phyloP scores from a whole-genome alignment of 345 rosid species.

The Arabidopsis suecica region DNA sequence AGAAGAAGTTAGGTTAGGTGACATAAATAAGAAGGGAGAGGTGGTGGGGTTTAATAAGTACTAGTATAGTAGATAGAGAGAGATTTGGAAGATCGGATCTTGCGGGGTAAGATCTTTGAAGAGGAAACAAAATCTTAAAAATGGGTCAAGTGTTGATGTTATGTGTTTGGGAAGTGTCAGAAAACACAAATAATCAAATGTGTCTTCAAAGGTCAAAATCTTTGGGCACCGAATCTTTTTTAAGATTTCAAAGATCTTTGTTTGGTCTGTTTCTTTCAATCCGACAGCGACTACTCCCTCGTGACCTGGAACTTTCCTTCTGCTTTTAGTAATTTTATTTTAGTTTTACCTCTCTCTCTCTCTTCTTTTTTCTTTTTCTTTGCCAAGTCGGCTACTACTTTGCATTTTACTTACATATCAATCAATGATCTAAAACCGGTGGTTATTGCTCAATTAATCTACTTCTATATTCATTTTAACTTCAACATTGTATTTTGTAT shows the following conservation, averaged over 20 bases:
- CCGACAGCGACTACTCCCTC: conserved; percentile 44
- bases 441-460: neutral
- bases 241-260: conserved; percentile 42
- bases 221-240: conserved; percentile 47
- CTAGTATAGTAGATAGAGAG: neutral
- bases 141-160: conserved; percentile 42
- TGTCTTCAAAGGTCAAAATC: conserved; percentile 39
- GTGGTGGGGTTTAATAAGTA: conserved; percentile 24
- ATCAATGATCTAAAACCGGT: neutral
- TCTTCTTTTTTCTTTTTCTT: neutral
- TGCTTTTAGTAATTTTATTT: conserved; percentile 1
- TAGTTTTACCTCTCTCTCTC: neutral
- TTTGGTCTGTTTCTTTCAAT: conserved; percentile 46
- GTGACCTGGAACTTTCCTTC: conserved; percentile 41
- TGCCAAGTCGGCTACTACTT: neutral
- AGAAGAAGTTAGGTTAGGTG: conserved; percentile 31
- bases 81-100: conserved; percentile 42
- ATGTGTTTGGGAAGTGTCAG: conserved; percentile 45
- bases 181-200: neutral
- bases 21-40: conserved; percentile 2
- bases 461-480: neutral
- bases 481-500: neutral
- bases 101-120: conserved; percentile 45
- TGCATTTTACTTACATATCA: neutral
- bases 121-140: conserved; percentile 41